These are phyloP conservation scores for Forsythia suspensa DNA, from an alignment of 257 asterid species.

Conservation along the genomic window DNA sequence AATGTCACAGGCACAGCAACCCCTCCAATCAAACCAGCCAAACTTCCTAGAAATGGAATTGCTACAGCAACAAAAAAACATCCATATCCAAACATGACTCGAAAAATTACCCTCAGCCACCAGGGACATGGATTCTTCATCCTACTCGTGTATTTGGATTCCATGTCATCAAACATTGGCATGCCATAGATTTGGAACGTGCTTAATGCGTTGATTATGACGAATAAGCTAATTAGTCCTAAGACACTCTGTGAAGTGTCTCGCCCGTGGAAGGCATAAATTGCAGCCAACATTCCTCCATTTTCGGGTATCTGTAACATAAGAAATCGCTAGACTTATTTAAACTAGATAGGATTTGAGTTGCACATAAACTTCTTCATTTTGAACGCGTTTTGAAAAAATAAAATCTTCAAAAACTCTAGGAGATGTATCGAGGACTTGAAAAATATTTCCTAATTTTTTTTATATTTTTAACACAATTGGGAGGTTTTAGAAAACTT, in stretches of 20 bases:
- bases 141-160: slow-evolving; percentile 26
- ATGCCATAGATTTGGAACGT: slow-evolving; percentile 43
- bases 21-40: slow-evolving; percentile 37
- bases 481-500: no score
- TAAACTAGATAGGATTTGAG: no score
- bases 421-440: no score
- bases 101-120: slow-evolving; percentile 34
- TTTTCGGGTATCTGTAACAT: slow-evolving; percentile 29
- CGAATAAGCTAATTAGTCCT: slow-evolving; percentile 21
- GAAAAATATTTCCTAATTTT: no score
- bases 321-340: background rate
- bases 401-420: no score
- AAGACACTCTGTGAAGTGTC: slow-evolving; percentile 27
- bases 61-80: slow-evolving; percentile 39
- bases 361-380: no score
- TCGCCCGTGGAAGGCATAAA: slow-evolving; percentile 36
- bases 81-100: slow-evolving; percentile 34
- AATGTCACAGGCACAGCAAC: slow-evolving; percentile 34
- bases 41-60: slow-evolving; percentile 35
- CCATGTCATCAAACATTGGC: slow-evolving; percentile 42
- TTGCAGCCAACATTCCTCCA: slow-evolving; percentile 35
- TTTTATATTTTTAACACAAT: no score
- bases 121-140: slow-evolving; percentile 36
- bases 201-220: slow-evolving; percentile 35
- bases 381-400: no score